These are phyloP conservation scores for Phytophthora sp. DNA, from an alignment of 352 stramenopile genomes.

Conservation along the genomic window DNA sequence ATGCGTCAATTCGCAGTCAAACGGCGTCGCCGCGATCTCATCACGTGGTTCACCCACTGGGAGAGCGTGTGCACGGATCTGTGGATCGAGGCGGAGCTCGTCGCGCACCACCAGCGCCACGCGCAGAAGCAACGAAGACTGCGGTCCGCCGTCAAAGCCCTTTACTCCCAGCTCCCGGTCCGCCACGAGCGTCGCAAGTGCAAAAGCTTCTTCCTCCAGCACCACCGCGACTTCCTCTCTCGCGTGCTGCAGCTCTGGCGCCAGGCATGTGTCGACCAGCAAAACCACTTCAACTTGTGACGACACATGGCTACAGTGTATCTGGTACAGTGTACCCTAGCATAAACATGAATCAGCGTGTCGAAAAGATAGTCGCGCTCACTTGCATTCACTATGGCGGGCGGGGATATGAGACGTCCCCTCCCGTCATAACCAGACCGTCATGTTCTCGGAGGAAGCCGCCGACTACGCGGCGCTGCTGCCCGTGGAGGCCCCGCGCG, in stretches of 20 bases:
- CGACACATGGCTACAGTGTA: constrained; percentile 14
- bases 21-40: constrained; percentile 10
- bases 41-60: constrained; percentile 44
- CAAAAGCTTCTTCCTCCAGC: constrained; percentile 15
- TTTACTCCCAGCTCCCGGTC: constrained; percentile 20
- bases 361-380: neutral
- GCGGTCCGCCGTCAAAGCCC: constrained; percentile 6
- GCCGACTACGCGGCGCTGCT: constrained; percentile 28
- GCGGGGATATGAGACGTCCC: constrained; percentile 8
- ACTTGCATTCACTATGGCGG: constrained; percentile 21
- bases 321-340: constrained; percentile 21
- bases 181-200: constrained; percentile 22
- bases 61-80: constrained; percentile 57
- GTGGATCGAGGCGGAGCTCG: constrained; percentile 42
- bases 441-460: constrained; percentile 23
- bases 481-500: constrained; percentile 14
- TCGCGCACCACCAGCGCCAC: constrained; percentile 33
- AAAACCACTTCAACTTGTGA: constrained; percentile 33
- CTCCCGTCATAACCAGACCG: too few species aligned
- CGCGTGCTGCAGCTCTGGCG: constrained; percentile 21
- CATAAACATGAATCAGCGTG: constrained; percentile 18
- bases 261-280: neutral
- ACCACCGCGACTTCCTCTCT: constrained; percentile 9
- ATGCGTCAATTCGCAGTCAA: constrained; percentile 13
- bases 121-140: constrained; percentile 11